phyloP scores from a whole-genome alignment of 106 monocot genomes.

The Iris macrosiphon region DNA sequence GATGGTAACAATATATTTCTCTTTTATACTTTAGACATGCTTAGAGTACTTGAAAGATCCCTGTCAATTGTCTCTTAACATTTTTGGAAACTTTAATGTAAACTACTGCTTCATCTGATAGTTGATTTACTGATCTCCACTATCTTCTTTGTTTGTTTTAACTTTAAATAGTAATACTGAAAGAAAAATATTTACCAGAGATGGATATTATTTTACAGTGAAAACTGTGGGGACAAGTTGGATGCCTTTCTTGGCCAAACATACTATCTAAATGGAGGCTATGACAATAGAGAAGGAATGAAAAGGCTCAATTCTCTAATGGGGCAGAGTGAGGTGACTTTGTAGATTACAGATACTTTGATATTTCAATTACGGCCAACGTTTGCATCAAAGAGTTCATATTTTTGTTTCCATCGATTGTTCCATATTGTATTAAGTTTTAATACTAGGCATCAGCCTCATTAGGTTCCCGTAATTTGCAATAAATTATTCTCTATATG shows the following conservation, averaged over 20 bases:
- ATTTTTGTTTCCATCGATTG: background rate
- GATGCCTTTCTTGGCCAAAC: slow-evolving; percentile 58
- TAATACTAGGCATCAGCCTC: background rate
- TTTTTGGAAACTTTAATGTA: too few species aligned
- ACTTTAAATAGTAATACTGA: background rate
- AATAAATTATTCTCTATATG: background rate
- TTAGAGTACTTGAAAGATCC: too few species aligned
- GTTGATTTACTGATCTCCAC: background rate
- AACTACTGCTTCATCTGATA: too few species aligned
- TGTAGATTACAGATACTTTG: background rate
- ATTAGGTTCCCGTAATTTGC: background rate
- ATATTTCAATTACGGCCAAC: background rate
- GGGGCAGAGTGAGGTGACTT: slow-evolving; percentile 62
- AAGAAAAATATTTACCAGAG: background rate
- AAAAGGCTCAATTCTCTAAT: slow-evolving; percentile 47
- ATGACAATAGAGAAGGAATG: slow-evolving; percentile 73
- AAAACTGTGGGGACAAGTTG: slow-evolving; percentile 68
- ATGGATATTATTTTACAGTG: slow-evolving; percentile 30
- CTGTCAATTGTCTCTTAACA: too few species aligned
- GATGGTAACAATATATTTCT: too few species aligned
- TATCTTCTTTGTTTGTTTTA: background rate
- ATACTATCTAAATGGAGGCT: slow-evolving; percentile 62
- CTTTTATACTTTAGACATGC: too few species aligned
- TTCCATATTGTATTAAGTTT: background rate
- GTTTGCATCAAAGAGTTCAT: background rate